A percentile compares a stretch with the other conserved stretches of the same genome.
These are phyloP conservation scores for Phytophthora chlamydospora DNA, from an alignment of 352 stramenopile genomes.

Conservation along the genomic window DNA sequence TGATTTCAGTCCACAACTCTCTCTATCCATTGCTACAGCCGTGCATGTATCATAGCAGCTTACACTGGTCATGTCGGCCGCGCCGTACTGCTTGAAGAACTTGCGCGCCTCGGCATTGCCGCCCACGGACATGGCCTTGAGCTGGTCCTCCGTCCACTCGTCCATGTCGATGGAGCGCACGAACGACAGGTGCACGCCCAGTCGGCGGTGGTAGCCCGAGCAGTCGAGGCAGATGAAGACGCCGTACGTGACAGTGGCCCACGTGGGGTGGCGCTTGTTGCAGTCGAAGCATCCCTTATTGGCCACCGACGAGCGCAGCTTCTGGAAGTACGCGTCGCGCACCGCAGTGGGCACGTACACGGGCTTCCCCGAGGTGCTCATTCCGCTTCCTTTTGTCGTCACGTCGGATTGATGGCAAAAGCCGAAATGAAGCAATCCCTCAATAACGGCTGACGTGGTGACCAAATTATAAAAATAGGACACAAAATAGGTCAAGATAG, in stretches of 20 bases:
- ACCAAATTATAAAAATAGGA: conserved; percentile 13
- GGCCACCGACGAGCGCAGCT: conserved; percentile 69
- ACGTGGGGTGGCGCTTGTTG: conserved; percentile 94
- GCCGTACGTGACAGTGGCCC: conserved; percentile 95
- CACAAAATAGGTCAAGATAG: not conserved
- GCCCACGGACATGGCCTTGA: conserved; percentile 92
- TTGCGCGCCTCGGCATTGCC: conserved; percentile 93
- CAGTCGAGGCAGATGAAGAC: conserved; percentile 97
- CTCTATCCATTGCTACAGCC: not conserved
- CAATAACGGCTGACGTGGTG: conserved; percentile 14
- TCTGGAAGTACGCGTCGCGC: conserved; percentile 89
- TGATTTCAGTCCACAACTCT: not conserved
- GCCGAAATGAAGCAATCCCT: conserved; percentile 1
- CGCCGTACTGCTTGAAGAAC: conserved; percentile 94
- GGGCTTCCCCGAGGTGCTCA: conserved; percentile 51
- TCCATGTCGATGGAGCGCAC: conserved; percentile 96
- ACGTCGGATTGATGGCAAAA: conserved; percentile 21
- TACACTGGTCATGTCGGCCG: conserved; percentile 88
- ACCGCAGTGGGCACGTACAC: conserved; percentile 76
- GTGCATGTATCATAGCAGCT: conserved; percentile 20
- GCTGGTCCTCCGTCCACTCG: conserved; percentile 95
- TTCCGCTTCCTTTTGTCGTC: conserved; percentile 27
- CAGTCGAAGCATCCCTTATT: conserved; percentile 97
- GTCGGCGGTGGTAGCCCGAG: conserved; percentile 92
- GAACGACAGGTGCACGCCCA: conserved; percentile 95